A percentile compares a stretch with the other conserved stretches of the same genome.
phyloP scores from a whole-genome alignment of 2,329 filamentous ascomycete species.

The Aspergillus oerlinghausenensis region DNA sequence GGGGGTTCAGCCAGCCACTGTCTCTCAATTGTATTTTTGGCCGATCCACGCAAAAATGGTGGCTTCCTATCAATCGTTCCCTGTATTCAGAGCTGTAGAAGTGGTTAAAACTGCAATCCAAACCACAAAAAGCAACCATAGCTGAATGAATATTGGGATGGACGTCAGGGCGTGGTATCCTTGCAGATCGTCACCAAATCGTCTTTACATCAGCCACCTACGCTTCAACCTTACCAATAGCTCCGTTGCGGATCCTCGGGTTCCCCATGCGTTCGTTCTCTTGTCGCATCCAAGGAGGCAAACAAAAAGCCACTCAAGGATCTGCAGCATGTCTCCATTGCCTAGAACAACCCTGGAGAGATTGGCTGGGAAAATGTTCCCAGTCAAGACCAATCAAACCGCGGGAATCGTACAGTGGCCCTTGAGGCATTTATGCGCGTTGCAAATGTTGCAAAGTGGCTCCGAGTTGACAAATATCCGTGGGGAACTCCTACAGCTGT shows the following conservation, averaged over 20 bases:
- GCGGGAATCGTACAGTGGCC: neutral
- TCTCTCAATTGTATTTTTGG: neutral
- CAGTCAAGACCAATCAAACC: neutral
- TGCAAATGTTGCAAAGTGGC: neutral
- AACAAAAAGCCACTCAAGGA: neutral
- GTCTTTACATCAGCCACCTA: neutral
- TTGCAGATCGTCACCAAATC: neutral
- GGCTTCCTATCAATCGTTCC: neutral
- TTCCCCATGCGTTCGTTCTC: neutral
- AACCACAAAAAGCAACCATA: neutral
- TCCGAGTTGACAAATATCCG: neutral
- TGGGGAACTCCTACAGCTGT: neutral
- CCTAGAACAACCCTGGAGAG: neutral
- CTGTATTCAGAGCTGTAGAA: neutral
- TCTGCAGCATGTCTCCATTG: neutral
- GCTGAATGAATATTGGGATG: neutral
- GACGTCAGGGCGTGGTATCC: neutral
- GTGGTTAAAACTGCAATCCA: neutral
- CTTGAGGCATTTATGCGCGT: neutral
- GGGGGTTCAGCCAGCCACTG: neutral
- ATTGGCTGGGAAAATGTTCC: neutral
- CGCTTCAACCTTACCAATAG: neutral
- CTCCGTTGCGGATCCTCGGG: neutral
- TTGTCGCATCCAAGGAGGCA: no score
- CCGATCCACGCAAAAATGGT: neutral